Conservation (phyloP, 345 rosid species). For the Heritiera littoralis region DNA sequence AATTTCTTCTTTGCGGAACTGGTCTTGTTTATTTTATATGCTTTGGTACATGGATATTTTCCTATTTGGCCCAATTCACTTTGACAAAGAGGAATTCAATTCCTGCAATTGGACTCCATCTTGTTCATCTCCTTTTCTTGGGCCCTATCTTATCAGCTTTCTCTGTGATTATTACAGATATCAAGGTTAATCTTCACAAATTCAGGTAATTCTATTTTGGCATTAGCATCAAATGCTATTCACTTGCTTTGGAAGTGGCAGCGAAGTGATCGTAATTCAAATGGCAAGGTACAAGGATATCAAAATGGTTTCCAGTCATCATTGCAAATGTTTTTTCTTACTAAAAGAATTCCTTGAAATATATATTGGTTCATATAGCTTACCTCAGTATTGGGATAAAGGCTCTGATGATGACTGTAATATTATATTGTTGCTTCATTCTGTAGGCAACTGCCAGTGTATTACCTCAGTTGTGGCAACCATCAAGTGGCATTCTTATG, state of each 20-base stretch:
- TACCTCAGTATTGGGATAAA: no score
- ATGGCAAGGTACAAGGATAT: conserved; percentile 66
- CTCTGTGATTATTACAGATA: conserved; percentile 57
- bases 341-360: conserved; percentile 6
- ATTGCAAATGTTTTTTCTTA: background rate
- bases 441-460: conserved; percentile 76
- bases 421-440: conserved; percentile 22
- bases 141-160: conserved; percentile 9
- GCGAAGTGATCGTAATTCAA: conserved; percentile 82
- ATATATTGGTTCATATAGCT: no score
- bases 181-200: conserved; percentile 94
- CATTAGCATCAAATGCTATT: conserved; percentile 88
- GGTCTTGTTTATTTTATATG: background rate
- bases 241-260: conserved; percentile 99
- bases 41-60: background rate
- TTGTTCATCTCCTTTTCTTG: background rate
- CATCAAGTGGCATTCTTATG: conserved; percentile 85
- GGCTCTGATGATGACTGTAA: background rate
- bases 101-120: background rate
- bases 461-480: conserved; percentile 84
- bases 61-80: background rate
- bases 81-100: background rate
- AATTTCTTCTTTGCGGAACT: background rate
- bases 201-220: conserved; percentile 90
- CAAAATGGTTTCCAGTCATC: conserved; percentile 10